Evolutionary conservation across 306 rosid species (phyloP), one percentile per base, ranked within the genome.

Genomic region (Malus orientalis): DNA sequence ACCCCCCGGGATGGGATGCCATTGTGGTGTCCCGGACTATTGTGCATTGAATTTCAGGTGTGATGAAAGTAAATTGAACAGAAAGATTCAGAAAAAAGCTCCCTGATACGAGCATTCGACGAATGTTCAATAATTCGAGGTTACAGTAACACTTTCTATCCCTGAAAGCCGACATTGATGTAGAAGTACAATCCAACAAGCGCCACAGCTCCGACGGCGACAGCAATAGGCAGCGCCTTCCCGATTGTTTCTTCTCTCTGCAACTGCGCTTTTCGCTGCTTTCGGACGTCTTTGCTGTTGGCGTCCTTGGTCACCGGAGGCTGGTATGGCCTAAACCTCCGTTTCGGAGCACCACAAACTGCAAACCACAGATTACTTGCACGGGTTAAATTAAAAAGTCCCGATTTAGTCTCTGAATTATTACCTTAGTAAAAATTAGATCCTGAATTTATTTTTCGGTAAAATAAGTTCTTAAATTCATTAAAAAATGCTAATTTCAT

Each of bases 311-410:
- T 16, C 76, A 92, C 91, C 1, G 89, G 78, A 57, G 94, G 91
- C 73, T 84, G 78, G 77, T 94, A 94, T 18, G 85, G 27, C 82
- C 82, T 92, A 80, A 94, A 94, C 80, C 98, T 87, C 66, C 96
- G 58, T 74, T 94, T 94, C 61, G 98, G 95, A 78, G 98, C 98
- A 80, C 97, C 98, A 74, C 98, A 94, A 73, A 94, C 97, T 94
- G 91, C 77, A 84, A 25, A 38, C 25, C 47, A 40, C 59, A 44
- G 5, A 42, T 65, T 23, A 36, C 42, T 15, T 49, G 2, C 55
- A 5, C 2, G 55, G 6, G 20, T 49, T 49, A 0, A 15, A 49
- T 49, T 45, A n/a, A 45, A 25, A 25, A 25, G 25, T 25, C 1
- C 25, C 25, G 25, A 25, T 25, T 25, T 25, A 25, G 25, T 25